Conservation (phyloP, 192 early-diverging fungal genomes). For the Radiomyces spectabilis region DNA sequence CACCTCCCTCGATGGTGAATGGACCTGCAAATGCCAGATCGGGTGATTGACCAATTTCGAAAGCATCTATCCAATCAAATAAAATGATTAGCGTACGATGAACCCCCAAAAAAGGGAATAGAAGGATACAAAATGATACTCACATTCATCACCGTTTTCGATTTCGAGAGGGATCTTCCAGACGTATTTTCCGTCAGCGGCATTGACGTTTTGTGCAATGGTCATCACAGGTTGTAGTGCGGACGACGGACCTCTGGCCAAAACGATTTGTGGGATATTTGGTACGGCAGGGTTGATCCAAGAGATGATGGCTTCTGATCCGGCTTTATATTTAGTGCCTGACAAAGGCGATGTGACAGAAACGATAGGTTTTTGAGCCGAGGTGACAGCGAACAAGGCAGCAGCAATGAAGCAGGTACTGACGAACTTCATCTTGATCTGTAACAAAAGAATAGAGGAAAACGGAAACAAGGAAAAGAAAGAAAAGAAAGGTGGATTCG, state of each 20-base stretch:
- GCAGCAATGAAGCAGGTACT: conserved; percentile 14
- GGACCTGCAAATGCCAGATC: conserved; percentile 23
- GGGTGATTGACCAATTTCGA: conserved; percentile 22
- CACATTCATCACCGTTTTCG: conserved; percentile 16
- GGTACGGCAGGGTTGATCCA: conserved; percentile 9
- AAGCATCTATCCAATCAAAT: conserved; percentile 13
- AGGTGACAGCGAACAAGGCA: conserved; percentile 7
- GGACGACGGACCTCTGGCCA: conserved; percentile 16
- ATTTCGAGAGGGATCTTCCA: conserved; percentile 23
- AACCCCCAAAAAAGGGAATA: background rate
- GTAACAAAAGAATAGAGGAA: background rate
- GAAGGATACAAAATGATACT: background rate
- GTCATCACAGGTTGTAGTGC: conserved; percentile 15
- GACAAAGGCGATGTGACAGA: conserved; percentile 14
- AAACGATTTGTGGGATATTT: conserved; percentile 16
- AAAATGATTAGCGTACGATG: background rate
- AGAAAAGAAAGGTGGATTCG: background rate
- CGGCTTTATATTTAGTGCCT: conserved; percentile 8
- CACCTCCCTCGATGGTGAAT: conserved; percentile 17
- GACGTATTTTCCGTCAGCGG: conserved; percentile 3
- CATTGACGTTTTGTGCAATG: conserved; percentile 19
- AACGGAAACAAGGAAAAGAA: conserved; percentile 1
- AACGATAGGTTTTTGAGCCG: conserved; percentile 9
- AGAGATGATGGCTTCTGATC: conserved; percentile 11
- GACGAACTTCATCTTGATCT: conserved; percentile 19